Conservation (phyloP, 768 basidiomycete species). For the Trametes elegans region DNA sequence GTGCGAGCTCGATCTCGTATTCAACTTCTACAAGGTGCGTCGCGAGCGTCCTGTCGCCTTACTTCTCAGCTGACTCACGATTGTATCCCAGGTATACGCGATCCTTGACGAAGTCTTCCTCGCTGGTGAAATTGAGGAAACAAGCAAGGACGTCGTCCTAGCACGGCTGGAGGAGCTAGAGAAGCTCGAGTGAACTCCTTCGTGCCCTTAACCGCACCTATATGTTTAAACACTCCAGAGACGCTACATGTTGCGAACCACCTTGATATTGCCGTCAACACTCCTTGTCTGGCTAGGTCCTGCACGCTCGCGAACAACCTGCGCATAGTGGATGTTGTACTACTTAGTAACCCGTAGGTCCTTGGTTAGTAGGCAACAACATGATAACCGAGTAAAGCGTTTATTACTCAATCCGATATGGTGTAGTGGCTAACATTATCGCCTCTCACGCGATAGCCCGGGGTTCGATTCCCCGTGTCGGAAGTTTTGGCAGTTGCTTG, state of each 20-base stretch:
- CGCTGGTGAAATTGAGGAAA: slow-evolving; percentile 98
- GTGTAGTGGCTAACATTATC: slow-evolving; percentile 18
- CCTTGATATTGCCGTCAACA: too few relatives aligned
- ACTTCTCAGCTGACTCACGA: neutral
- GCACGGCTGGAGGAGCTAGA: slow-evolving; percentile 89
- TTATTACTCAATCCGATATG: slow-evolving; percentile 2
- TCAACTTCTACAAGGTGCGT: slow-evolving; percentile 95
- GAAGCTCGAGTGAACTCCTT: slow-evolving; percentile 66
- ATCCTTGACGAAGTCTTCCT: slow-evolving; percentile 98
- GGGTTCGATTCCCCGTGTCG: slow-evolving; percentile 17
- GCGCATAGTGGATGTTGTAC: too few relatives aligned
- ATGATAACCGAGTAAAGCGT: too few relatives aligned
- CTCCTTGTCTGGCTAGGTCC: too few relatives aligned
- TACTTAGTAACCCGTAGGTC: too few relatives aligned
- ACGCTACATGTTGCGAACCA: neutral
- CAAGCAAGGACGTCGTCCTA: slow-evolving; percentile 93
- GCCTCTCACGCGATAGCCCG: slow-evolving; percentile 17
- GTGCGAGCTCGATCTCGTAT: slow-evolving; percentile 95
- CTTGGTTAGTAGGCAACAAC: too few relatives aligned
- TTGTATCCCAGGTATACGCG: slow-evolving; percentile 75
- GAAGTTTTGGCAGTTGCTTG: slow-evolving; percentile 2
- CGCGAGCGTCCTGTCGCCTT: neutral
- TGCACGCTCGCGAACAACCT: too few relatives aligned
- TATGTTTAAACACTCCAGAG: neutral
- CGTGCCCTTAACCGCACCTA: neutral